Evolutionary conservation across 1,139 yeast genomes (phyloP).

Genomic region (Groenewaldozyma auringiensis): DNA sequence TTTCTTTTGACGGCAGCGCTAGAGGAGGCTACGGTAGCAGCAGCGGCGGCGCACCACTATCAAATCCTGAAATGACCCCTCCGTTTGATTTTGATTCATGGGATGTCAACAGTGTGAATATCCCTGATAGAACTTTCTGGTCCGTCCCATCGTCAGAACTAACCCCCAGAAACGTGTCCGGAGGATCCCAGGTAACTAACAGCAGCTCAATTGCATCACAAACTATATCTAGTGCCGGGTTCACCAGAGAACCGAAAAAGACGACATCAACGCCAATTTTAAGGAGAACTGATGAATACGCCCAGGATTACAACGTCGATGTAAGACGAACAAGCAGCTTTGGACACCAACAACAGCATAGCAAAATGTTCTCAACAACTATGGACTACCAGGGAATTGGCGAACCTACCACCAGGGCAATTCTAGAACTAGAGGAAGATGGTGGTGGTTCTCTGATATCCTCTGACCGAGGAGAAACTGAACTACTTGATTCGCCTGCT

Average conservation of each 20-base stretch:
- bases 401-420: neutral
- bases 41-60: neutral
- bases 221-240: constrained; percentile 16
- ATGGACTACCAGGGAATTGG: neutral
- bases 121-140: constrained; percentile 15
- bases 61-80: neutral
- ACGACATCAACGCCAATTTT: neutral
- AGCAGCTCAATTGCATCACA: constrained; percentile 11
- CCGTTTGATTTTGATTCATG: constrained; percentile 15
- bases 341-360: neutral
- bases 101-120: constrained; percentile 16
- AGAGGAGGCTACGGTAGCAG: neutral
- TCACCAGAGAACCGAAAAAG: constrained; percentile 13
- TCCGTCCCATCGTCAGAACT: constrained; percentile 6
- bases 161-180: constrained; percentile 5
- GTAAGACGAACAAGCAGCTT: constrained; percentile 7
- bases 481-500: constrained; percentile 1
- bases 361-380: neutral
- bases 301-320: constrained; percentile 3
- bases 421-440: constrained; percentile 5
- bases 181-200: constrained; percentile 9
- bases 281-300: neutral
- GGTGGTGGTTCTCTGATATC: neutral
- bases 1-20: neutral
- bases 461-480: constrained; percentile 4